A percentile compares a stretch with the other conserved stretches of the same genome.
Evolutionary conservation across 345 rosid species (phyloP).

Genomic region (Pugionium dolabratum): DNA sequence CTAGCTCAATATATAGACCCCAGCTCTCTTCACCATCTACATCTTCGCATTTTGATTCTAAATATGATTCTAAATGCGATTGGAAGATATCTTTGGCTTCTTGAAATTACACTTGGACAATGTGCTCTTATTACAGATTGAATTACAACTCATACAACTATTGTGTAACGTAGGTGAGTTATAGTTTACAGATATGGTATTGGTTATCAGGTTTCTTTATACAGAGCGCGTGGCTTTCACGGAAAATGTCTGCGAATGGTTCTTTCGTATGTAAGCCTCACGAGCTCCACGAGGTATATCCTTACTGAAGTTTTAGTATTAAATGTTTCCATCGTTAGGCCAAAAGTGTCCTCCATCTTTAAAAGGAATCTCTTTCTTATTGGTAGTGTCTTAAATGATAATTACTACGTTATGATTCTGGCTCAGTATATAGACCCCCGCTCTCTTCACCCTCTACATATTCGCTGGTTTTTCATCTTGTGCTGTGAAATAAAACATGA

Average conservation of each 20-base stretch:
- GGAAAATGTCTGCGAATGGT: background rate
- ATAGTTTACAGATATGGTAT: background rate
- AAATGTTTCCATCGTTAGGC: slow-evolving; percentile 4
- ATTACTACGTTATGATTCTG: slow-evolving; percentile 14
- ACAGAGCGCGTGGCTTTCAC: slow-evolving; percentile 5
- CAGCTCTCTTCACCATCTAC: no score
- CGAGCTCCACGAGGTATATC: slow-evolving; percentile 16
- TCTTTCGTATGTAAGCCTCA: slow-evolving; percentile 9
- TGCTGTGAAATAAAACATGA: slow-evolving; percentile 16
- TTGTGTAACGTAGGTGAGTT: background rate
- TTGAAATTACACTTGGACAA: background rate
- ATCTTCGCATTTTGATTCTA: no score
- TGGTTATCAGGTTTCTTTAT: background rate
- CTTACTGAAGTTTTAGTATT: slow-evolving; percentile 4
- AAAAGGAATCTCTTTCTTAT: slow-evolving; percentile 21
- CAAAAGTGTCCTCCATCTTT: background rate
- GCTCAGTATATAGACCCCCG: background rate
- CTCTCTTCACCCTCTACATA: slow-evolving; percentile 12
- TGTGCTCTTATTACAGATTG: background rate
- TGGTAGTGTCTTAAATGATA: slow-evolving; percentile 16
- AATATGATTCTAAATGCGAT: no score
- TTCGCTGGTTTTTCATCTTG: background rate
- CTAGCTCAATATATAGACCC: no score
- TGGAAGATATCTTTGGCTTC: background rate
- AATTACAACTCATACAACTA: background rate